Evolutionary conservation across 305 asterid species (phyloP).

Genomic region (Fraxinus baroniana): DNA sequence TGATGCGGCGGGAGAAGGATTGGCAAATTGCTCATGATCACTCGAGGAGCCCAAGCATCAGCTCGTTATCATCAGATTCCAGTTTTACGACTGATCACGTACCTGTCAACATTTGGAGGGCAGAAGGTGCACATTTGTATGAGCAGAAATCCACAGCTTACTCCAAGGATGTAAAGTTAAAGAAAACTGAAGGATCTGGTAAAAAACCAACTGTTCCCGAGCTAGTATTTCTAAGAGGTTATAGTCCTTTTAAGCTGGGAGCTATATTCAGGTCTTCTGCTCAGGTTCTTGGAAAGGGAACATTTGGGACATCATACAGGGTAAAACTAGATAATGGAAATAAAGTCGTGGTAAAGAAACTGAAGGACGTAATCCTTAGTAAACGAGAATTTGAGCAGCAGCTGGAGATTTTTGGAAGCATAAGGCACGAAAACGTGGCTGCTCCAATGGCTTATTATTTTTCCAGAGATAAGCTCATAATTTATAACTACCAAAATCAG

Average conservation of each 20-base stretch:
- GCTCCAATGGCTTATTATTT: slow-evolving; percentile 4
- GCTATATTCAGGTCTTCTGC: slow-evolving; percentile 11
- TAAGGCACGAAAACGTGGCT: slow-evolving; percentile 13
- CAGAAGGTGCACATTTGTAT: neutral
- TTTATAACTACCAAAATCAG: slow-evolving; percentile 1
- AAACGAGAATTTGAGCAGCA: slow-evolving; percentile 5
- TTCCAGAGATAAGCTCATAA: neutral
- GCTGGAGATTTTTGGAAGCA: neutral
- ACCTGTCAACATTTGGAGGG: neutral
- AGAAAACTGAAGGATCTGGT: neutral
- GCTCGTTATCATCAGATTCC: neutral
- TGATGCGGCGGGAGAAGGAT: neutral
- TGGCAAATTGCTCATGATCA: neutral
- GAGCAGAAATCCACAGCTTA: neutral
- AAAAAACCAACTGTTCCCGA: neutral
- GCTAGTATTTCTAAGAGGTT: neutral
- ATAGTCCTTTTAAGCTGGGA: neutral
- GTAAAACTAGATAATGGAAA: slow-evolving; percentile 1
- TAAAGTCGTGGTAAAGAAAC: neutral
- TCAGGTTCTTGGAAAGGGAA: slow-evolving; percentile 9
- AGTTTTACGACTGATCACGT: neutral
- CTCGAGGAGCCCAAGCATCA: neutral
- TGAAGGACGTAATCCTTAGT: neutral
- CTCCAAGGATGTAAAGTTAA: neutral
- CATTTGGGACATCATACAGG: slow-evolving; percentile 14